Conservation (phyloP, 495 filamentous ascomycete species). For the Trichocladium antarcticum region DNA sequence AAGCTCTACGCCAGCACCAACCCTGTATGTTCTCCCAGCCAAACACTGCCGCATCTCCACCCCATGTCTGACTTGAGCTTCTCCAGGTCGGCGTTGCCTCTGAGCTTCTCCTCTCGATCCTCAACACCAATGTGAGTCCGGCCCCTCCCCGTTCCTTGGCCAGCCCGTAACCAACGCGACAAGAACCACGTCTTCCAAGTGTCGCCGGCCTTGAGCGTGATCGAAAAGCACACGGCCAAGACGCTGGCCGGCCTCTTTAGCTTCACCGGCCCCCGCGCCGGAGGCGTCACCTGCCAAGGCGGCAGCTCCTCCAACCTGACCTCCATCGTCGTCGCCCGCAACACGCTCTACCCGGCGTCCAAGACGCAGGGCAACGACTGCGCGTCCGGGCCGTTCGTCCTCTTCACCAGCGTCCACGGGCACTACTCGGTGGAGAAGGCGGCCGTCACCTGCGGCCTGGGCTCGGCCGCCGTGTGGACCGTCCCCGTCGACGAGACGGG, state of each 20-base stretch:
- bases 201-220: constrained; percentile 73
- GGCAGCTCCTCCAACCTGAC: constrained; percentile 79
- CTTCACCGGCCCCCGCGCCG: constrained; percentile 58
- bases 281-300: constrained; percentile 79
- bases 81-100: constrained; percentile 62
- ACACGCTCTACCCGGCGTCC: constrained; percentile 65
- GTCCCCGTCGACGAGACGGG: constrained; percentile 64
- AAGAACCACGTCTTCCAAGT: constrained; percentile 76
- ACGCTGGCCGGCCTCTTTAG: constrained; percentile 67
- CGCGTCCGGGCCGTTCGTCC: constrained; percentile 49
- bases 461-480: constrained; percentile 56
- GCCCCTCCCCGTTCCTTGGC: not conserved
- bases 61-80: not conserved
- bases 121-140: constrained; percentile 71
- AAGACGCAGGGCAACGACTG: constrained; percentile 58
- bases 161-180: not conserved
- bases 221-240: constrained; percentile 67
- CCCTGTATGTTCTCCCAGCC: constrained; percentile 43
- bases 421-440: constrained; percentile 96
- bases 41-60: not conserved
- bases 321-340: constrained; percentile 80
- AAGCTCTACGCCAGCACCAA: constrained; percentile 84
- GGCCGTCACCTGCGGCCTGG: constrained; percentile 74
- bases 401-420: constrained; percentile 83
- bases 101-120: constrained; percentile 65